Evolutionary conservation across 176 grass and related monocot genomes (phyloP).

Genomic region (Musa acuminata): DNA sequence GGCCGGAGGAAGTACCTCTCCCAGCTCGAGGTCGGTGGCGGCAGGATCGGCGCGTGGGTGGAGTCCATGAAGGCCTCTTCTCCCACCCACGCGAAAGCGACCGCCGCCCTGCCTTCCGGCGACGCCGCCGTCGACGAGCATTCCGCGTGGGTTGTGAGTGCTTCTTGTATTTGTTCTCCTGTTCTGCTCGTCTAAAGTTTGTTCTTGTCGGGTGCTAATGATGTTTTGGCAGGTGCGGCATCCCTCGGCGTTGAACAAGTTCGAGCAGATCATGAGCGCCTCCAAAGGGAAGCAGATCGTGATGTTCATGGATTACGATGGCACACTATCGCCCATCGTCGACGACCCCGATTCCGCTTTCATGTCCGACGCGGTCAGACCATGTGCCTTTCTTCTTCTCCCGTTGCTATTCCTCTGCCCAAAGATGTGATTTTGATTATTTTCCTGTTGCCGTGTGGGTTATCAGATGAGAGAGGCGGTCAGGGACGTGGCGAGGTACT

Average conservation of each 20-base stretch:
- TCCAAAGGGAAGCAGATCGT: conserved; percentile 62
- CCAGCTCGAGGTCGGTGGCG: conserved; percentile 51
- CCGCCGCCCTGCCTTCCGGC: conserved; percentile 4
- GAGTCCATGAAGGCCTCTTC: conserved; percentile 90
- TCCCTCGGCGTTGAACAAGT: conserved; percentile 57
- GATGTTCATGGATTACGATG: conserved; percentile 95
- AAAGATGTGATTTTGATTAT: not conserved
- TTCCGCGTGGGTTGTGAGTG: conserved; percentile 57
- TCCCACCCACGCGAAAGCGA: conserved; percentile 66
- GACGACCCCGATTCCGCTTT: conserved; percentile 61
- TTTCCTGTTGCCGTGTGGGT: not conserved
- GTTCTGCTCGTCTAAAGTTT: not conserved
- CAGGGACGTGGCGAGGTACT: conserved; percentile 19
- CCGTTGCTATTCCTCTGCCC: not conserved
- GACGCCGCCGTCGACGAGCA: conserved; percentile 27
- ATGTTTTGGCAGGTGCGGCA: conserved; percentile 38
- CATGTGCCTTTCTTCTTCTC: not conserved
- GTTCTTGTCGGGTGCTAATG: not conserved
- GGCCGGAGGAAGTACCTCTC: conserved; percentile 45
- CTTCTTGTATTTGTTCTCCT: not conserved
- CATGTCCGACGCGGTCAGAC: conserved; percentile 54
- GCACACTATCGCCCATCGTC: conserved; percentile 87
- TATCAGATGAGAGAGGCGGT: conserved; percentile 69
- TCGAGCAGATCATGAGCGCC: conserved; percentile 39
- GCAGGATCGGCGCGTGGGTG: conserved; percentile 46